Conservation (phyloP, 257 asterid species). For the Solanum pinnatisectum region DNA sequence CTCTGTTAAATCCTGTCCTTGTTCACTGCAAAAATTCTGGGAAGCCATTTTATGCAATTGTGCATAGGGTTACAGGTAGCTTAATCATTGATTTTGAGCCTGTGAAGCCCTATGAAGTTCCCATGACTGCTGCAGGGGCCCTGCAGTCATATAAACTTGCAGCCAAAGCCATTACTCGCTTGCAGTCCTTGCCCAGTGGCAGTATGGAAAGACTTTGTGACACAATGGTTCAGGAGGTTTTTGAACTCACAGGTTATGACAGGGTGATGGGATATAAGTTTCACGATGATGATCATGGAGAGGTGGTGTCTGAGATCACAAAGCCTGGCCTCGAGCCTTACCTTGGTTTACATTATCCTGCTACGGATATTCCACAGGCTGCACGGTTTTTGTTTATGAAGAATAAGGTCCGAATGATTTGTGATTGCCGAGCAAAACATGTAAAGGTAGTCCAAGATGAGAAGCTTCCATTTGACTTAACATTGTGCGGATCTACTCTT, state of each 20-base stretch:
- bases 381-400: conserved; percentile 92
- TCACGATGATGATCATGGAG: conserved; percentile 97
- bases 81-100: conserved; percentile 91
- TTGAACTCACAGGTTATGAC: conserved; percentile 92
- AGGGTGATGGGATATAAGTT: conserved; percentile 86
- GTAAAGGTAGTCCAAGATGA: conserved; percentile 73
- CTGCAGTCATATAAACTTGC: conserved; percentile 92
- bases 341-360: conserved; percentile 85
- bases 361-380: conserved; percentile 97
- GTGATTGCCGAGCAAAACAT: conserved; percentile 74
- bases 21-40: conserved; percentile 94
- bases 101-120: conserved; percentile 90
- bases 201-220: conserved; percentile 80
- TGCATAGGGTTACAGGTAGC: conserved; percentile 86
- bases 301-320: conserved; percentile 73
- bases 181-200: conserved; percentile 91
- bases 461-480: conserved; percentile 71
- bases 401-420: conserved; percentile 92
- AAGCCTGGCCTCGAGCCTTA: conserved; percentile 92
- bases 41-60: conserved; percentile 89
- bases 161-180: conserved; percentile 78
- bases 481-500: conserved; percentile 83
- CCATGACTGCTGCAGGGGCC: conserved; percentile 99
- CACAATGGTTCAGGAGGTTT: conserved; percentile 85
- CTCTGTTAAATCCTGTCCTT: conserved; percentile 71